Conservation (phyloP, 1,284 basidiomycete genomes). For the Papiliotrema nemorosa region DNA sequence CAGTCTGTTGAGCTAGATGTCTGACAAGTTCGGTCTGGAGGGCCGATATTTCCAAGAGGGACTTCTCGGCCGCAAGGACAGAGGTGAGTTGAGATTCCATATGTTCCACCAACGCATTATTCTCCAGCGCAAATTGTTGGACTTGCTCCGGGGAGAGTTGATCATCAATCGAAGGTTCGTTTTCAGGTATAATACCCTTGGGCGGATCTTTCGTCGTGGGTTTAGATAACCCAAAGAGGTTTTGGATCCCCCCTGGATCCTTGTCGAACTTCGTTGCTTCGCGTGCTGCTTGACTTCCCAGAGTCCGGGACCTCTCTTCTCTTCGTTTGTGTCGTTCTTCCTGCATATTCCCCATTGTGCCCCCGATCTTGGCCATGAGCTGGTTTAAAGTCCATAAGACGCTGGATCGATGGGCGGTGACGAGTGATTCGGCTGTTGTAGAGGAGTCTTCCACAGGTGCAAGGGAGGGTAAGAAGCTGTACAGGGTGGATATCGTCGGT, state of each 20-base stretch:
- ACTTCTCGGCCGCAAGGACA: conserved; percentile 54
- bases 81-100: conserved; percentile 53
- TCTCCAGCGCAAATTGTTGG: conserved; percentile 56
- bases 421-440: conserved; percentile 28
- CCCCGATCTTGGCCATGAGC: conserved; percentile 49
- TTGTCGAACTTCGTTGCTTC: conserved; percentile 19
- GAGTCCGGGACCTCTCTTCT: conserved; percentile 36
- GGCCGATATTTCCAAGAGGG: conserved; percentile 55
- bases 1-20: conserved; percentile 55
- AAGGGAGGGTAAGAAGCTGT: conserved; percentile 43
- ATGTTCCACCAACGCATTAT: conserved; percentile 52
- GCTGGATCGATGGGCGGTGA: conserved; percentile 52
- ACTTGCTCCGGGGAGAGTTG: conserved; percentile 51
- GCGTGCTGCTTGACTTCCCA: conserved; percentile 36
- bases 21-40: conserved; percentile 57
- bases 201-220: neutral
- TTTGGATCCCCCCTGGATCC: neutral
- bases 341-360: conserved; percentile 52
- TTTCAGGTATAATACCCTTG: conserved; percentile 19
- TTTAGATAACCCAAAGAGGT: neutral
- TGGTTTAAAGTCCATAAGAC: conserved; percentile 54
- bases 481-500: conserved; percentile 22
- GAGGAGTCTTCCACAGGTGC: conserved; percentile 22
- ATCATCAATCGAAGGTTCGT: conserved; percentile 35
- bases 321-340: conserved; percentile 51